phyloP scores from a whole-genome alignment of 257 asterid species.

The Solanum bulbocastanum region DNA sequence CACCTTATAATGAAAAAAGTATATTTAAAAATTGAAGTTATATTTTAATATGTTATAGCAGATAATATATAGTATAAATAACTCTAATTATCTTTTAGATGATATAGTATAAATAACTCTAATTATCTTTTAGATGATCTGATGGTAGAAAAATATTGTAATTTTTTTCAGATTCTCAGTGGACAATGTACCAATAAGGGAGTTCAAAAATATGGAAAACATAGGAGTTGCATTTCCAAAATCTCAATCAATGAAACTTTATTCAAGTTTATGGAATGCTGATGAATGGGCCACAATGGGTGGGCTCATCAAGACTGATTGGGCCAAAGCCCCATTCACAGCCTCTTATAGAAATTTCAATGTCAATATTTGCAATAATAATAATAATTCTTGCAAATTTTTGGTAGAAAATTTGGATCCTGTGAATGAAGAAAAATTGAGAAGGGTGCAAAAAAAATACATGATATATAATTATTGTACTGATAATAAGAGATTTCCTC shows the following conservation, averaged over 20 bases:
- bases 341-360: constrained; percentile 33
- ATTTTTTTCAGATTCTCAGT: constrained; percentile 12
- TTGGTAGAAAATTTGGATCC: constrained; percentile 12
- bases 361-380: constrained; percentile 8
- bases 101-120: neutral
- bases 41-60: neutral
- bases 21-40: neutral
- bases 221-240: constrained; percentile 36
- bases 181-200: constrained; percentile 24
- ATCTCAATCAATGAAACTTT: constrained; percentile 36
- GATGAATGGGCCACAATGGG: constrained; percentile 71
- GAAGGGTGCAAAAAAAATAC: constrained; percentile 37
- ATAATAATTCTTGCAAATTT: neutral
- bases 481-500: constrained; percentile 38
- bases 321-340: constrained; percentile 52
- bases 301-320: constrained; percentile 50
- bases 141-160: too few relatives aligned
- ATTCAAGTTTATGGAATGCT: constrained; percentile 50
- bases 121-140: neutral
- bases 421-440: constrained; percentile 16
- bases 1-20: neutral
- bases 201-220: constrained; percentile 44
- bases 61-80: neutral
- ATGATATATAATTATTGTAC: constrained; percentile 56
- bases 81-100: neutral